A percentile compares a stretch with the other conserved stretches of the same genome.
Evolutionary conservation across 441 rosid genomes (phyloP).

Genomic region (Metrosideros polymorpha): DNA sequence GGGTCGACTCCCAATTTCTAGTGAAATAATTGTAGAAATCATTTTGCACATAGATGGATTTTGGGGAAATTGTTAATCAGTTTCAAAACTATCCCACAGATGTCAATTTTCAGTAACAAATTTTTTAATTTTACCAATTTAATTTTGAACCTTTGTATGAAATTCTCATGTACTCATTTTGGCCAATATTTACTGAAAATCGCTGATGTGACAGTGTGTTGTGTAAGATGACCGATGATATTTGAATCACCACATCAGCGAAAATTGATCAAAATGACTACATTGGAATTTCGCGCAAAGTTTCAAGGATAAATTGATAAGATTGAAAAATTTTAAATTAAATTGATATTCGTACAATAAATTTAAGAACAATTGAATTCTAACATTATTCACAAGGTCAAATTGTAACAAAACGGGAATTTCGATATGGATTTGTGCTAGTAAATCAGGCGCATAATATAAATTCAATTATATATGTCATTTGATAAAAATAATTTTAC

Average conservation of each 20-base stretch:
- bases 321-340: accelerated
- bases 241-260: accelerated
- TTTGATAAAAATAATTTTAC: background rate
- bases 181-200: no score
- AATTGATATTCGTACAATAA: accelerated
- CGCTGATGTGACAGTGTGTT: accelerated
- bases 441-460: background rate
- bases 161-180: no score
- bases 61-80: no score
- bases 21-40: no score
- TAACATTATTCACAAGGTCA: accelerated
- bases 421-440: accelerated
- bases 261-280: accelerated
- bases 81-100: no score
- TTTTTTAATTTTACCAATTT: no score
- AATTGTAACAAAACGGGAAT: background rate
- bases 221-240: background rate
- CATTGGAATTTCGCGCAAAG: accelerated
- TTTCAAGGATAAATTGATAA: accelerated
- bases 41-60: no score
- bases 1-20: no score
- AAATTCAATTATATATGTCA: background rate
- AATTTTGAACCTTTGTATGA: no score
- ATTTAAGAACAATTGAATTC: background rate
- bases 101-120: no score